Conservation (phyloP, 495 filamentous ascomycete genomes). For the Trichocladium antarcticum region DNA sequence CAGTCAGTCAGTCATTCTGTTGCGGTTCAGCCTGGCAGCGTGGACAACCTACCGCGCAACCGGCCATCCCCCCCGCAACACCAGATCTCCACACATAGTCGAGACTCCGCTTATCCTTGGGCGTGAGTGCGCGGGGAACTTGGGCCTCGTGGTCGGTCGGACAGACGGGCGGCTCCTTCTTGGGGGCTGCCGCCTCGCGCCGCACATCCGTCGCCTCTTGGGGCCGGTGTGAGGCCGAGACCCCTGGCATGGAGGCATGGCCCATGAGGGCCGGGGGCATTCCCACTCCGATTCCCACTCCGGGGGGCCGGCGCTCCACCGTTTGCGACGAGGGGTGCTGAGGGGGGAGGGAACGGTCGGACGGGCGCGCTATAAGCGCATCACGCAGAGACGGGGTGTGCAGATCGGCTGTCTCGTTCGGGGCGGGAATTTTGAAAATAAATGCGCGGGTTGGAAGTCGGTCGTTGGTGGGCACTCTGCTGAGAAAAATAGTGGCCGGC, state of each 20-base stretch:
- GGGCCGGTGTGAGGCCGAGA: constrained; percentile 29
- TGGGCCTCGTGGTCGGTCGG: constrained; percentile 32
- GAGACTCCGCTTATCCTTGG: constrained; percentile 53
- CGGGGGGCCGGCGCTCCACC: constrained; percentile 10
- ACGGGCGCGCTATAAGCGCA: constrained; percentile 12
- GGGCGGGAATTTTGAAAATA: too few relatives aligned
- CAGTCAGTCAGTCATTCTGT: not conserved
- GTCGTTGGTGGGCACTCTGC: not conserved
- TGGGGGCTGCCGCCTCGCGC: constrained; percentile 10
- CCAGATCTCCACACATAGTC: constrained; percentile 76
- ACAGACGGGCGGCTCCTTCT: constrained; percentile 22
- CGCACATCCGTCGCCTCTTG: constrained; percentile 23
- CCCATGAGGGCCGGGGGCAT: constrained; percentile 41
- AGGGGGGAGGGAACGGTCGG: not conserved
- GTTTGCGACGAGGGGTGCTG: constrained; percentile 6
- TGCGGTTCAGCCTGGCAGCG: not conserved
- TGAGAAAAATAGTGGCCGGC: not conserved
- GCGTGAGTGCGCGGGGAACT: constrained; percentile 23
- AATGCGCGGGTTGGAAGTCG: not conserved
- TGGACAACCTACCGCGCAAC: constrained; percentile 57
- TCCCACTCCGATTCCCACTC: too few relatives aligned
- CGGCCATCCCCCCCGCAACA: constrained; percentile 77
- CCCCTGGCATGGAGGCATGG: constrained; percentile 39
- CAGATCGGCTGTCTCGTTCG: not conserved
- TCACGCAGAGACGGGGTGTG: not conserved